Conservation (phyloP, 441 rosid species). For the Populus hybrid region DNA sequence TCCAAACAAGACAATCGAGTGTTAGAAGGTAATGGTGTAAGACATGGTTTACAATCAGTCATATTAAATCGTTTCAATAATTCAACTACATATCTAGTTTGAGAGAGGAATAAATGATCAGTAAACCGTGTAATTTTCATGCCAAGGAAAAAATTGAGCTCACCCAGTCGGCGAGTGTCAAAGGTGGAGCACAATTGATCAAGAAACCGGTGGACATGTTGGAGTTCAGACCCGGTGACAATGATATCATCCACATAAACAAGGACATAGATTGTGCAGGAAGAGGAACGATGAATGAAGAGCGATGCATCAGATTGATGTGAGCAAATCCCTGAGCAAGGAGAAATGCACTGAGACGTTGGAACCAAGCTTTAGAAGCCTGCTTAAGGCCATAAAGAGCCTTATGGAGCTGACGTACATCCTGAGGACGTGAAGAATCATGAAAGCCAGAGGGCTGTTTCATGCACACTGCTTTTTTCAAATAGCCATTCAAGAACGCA, state of each 20-base stretch:
- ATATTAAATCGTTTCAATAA: no score
- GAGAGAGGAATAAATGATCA: neutral
- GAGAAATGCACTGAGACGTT: neutral
- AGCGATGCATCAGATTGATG: neutral
- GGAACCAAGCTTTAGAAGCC: neutral
- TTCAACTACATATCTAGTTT: neutral
- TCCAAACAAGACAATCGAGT: neutral
- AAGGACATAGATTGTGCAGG: no score
- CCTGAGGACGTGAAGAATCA: neutral
- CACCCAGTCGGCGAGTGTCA: fast-evolving
- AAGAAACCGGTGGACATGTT: neutral
- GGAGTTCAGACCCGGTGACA: neutral
- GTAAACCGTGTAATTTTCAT: neutral
- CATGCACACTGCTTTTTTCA: neutral
- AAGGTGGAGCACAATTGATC: neutral
- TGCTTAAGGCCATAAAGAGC: neutral
- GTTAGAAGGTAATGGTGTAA: neutral
- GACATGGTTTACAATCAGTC: neutral
- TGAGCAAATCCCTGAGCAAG: neutral
- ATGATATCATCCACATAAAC: neutral
- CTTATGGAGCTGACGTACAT: neutral
- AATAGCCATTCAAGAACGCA: neutral
- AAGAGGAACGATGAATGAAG: neutral
- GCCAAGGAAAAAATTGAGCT: neutral
- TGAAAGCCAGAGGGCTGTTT: fast-evolving